Percentiles rank a stretch among this genome's conserved stretches.
Evolutionary conservation across 2,329 filamentous ascomycete species (phyloP).

Genomic region (Aspergillus uvarum): DNA sequence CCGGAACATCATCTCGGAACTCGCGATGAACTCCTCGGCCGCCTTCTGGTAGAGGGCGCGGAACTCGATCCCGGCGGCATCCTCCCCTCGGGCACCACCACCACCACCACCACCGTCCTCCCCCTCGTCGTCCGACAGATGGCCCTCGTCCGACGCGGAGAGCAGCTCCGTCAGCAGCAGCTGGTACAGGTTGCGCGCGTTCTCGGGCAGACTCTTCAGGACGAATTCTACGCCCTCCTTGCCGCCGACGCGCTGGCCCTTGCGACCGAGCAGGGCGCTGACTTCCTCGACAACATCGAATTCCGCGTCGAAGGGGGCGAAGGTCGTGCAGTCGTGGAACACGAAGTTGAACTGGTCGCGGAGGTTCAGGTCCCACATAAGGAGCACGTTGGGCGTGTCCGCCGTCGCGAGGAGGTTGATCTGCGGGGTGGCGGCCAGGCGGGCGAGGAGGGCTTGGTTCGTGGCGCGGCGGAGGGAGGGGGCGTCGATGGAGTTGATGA

Average conservation of each 20-base stretch:
- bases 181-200: conserved; percentile 82
- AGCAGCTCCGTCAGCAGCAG: conserved; percentile 83
- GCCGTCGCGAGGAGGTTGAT: conserved; percentile 76
- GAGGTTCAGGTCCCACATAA: conserved; percentile 88
- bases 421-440: conserved; percentile 70
- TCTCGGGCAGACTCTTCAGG: conserved; percentile 84
- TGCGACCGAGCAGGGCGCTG: conserved; percentile 79
- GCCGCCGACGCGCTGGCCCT: conserved; percentile 75
- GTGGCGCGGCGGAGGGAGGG: conserved; percentile 68
- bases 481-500: conserved; percentile 87
- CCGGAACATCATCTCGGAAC: conserved; percentile 91
- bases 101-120: conserved; percentile 33
- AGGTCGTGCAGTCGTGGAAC: conserved; percentile 94
- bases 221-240: conserved; percentile 92
- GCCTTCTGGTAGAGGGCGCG: conserved; percentile 91
- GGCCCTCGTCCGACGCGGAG: conserved; percentile 59
- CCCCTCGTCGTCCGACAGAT: conserved; percentile 51
- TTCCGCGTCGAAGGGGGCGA: conserved; percentile 70
- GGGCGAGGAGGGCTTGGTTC: conserved; percentile 71
- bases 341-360: conserved; percentile 79
- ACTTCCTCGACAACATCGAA: conserved; percentile 87
- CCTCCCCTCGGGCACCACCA: conserved; percentile 30
- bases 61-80: conserved; percentile 74
- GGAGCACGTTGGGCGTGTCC: conserved; percentile 81
- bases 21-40: conserved; percentile 94